Base-by-base conservation (phyloP, 2,329 filamentous ascomycete genomes). In the Curvularia sp. region DNA sequence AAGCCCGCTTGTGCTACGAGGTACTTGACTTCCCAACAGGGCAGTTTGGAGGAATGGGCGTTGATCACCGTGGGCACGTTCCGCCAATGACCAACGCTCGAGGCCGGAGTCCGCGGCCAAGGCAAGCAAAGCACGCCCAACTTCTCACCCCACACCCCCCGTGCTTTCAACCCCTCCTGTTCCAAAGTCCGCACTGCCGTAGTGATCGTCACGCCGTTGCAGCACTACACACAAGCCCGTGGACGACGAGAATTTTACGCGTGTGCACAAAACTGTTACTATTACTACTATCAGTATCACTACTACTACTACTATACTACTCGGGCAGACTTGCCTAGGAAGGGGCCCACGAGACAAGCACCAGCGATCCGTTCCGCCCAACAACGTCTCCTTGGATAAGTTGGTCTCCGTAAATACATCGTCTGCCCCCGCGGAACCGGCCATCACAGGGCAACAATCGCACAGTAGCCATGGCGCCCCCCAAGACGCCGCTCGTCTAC, bases 401-500 rank as follows among this genome's bases (percentile, higher is more conserved):
- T 4, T 30, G 6, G 30, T 34, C 10, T 34, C 30, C 25, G 25
- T 25, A n/a, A n/a, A n/a, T 18, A 25, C 25, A 45, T 10, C n/a
- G n/a, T n/a, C n/a, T n/a, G n/a, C n/a, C 30, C n/a, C 36, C 52
- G 42, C 42, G 23, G 42, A 18, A 32, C 54, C 45, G 46, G 19
- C n/a, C 4, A 18, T n/a, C 36, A 27, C 49, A 39, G 34, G 15
- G 15, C 49, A 36, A 13, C 53, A 60, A n/a, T 13, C 46, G 27
- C 42, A 34, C 21, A 57, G 28, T 25, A 28, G 46, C 19, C 13
- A 68, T 68, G 64, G 55, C 61, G 5, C 65, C 63, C 6, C 65
- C 59, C 2, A 61, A 64, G 21, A 83, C 91, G 28, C 70, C 70
- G 1, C 45, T 66, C 46, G 85, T 88, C 13, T 93, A 93, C 78